Percentiles rank a stretch among this genome's conserved stretches.
Conservation (phyloP, 1,284 basidiomycete species). For the Leccinum pallidistipes region DNA sequence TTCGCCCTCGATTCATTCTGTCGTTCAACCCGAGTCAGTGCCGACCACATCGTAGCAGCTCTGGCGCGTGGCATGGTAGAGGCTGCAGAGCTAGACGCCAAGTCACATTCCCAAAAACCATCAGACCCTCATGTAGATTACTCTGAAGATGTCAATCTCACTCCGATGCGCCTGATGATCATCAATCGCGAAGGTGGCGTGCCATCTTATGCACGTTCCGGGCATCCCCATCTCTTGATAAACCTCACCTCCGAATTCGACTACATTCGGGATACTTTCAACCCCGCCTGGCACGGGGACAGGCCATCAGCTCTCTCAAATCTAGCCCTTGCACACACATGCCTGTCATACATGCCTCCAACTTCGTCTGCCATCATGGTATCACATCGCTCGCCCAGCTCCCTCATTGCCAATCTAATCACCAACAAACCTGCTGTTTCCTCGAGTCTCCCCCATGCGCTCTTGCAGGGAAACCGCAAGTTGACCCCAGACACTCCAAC, state of each 20-base stretch:
- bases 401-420: constrained; percentile 95
- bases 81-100: constrained; percentile 46
- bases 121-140: constrained; percentile 35
- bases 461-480: constrained; percentile 82
- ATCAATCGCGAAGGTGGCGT: constrained; percentile 98
- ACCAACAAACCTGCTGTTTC: constrained; percentile 98
- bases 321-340: constrained; percentile 84
- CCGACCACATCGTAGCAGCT: constrained; percentile 91
- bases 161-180: constrained; percentile 93
- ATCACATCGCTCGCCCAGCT: constrained; percentile 94
- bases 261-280: constrained; percentile 88
- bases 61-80: constrained; percentile 88
- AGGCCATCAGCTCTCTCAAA: constrained; percentile 90
- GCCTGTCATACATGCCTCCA: constrained; percentile 91
- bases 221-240: constrained; percentile 94
- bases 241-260: constrained; percentile 89
- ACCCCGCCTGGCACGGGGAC: constrained; percentile 71
- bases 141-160: constrained; percentile 67
- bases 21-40: constrained; percentile 81
- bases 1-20: constrained; percentile 91
- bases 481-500: constrained; percentile 93
- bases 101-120: constrained; percentile 24
- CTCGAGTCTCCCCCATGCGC: constrained; percentile 91
- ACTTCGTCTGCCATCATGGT: constrained; percentile 95
- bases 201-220: constrained; percentile 94